These are phyloP conservation scores for Chrysoporthe austroafricana DNA, from an alignment of 2,329 filamentous ascomycete species.

Conservation along the genomic window DNA sequence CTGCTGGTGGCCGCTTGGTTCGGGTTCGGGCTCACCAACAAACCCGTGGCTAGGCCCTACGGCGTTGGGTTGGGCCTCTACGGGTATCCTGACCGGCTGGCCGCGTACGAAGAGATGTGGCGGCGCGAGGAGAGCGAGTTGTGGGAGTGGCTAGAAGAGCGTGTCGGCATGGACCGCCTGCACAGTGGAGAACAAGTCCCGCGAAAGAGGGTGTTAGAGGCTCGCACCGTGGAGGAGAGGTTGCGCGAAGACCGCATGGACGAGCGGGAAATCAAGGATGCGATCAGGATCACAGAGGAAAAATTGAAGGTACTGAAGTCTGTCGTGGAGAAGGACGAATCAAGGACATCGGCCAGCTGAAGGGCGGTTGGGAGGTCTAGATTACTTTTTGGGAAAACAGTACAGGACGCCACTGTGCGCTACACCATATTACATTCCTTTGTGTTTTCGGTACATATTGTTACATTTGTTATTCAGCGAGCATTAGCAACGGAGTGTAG, in stretches of 20 bases:
- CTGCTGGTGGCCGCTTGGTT: constrained; percentile 78
- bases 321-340: constrained; percentile 65
- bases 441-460: background rate
- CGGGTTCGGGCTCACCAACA: constrained; percentile 57
- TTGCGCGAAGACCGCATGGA: constrained; percentile 65
- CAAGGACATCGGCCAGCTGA: constrained; percentile 18
- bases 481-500: constrained; percentile 26
- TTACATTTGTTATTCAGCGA: constrained; percentile 17
- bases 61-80: constrained; percentile 46
- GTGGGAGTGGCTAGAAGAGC: constrained; percentile 92
- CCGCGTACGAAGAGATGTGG: constrained; percentile 95
- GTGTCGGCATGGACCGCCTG: constrained; percentile 71
- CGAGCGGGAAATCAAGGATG: constrained; percentile 75
- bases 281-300: constrained; percentile 85
- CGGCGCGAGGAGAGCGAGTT: constrained; percentile 82
- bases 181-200: constrained; percentile 44
- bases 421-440: constrained; percentile 11
- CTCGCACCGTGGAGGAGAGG: constrained; percentile 63
- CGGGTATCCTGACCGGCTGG: constrained; percentile 66
- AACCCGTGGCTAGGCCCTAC: constrained; percentile 42
- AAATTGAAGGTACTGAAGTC: constrained; percentile 76
- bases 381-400: constrained; percentile 15
- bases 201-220: constrained; percentile 56
- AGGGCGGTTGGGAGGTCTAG: background rate
- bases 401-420: constrained; percentile 21